Conservation (phyloP, 2,329 filamentous ascomycete genomes). For the Colletotrichum salicis region DNA sequence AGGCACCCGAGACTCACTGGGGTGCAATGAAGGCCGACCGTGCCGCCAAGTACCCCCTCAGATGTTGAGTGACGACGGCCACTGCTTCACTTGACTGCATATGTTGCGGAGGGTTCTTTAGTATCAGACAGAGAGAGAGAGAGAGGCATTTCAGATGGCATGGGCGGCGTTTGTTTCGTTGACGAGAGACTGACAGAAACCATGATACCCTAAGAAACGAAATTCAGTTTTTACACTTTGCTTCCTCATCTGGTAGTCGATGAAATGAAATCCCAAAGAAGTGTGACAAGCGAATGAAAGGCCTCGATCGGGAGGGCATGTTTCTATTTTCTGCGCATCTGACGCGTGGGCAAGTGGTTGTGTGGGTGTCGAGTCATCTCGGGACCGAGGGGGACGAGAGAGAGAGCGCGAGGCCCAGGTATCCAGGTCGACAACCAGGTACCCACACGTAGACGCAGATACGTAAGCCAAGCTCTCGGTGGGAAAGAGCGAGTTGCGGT, state of each 20-base stretch:
- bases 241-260: slow-evolving; percentile 19
- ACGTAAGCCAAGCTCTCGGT: not conserved
- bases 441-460: not conserved
- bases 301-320: slow-evolving; percentile 7
- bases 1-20: slow-evolving; percentile 75
- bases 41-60: slow-evolving; percentile 61
- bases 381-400: slow-evolving; percentile 3
- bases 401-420: not conserved
- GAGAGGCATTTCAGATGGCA: slow-evolving; percentile 22
- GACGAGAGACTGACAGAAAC: not conserved
- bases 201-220: not conserved
- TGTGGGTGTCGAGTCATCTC: slow-evolving; percentile 8
- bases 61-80: slow-evolving; percentile 35
- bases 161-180: slow-evolving; percentile 11
- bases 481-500: not conserved
- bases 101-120: not conserved
- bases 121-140: not conserved
- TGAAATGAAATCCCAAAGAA: not conserved
- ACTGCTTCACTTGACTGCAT: not conserved
- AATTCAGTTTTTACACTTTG: slow-evolving; percentile 15
- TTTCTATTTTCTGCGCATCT: slow-evolving; percentile 15
- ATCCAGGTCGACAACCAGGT: not conserved
- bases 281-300: not conserved
- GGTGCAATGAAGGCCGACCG: slow-evolving; percentile 72
- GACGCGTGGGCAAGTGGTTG: slow-evolving; percentile 16